Evolutionary conservation across 2,329 filamentous ascomycete species (phyloP).

Genomic region (Aspergillus proliferans): DNA sequence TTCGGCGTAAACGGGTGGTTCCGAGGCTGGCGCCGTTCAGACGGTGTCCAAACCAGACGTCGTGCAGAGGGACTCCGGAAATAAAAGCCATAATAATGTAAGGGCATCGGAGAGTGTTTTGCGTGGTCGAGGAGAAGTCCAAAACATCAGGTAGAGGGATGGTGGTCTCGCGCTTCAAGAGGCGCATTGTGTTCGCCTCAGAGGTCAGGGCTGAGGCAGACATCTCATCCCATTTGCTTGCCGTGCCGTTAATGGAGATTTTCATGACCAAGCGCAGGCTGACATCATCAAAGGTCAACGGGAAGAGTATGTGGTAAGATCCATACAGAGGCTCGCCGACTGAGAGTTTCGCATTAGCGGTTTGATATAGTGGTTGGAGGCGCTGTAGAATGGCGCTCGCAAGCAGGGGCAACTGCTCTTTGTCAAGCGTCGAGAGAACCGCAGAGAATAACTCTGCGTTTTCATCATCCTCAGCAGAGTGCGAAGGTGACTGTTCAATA

Average conservation of each 20-base stretch:
- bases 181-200: constrained; percentile 24
- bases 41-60: constrained; percentile 22
- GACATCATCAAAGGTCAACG: constrained; percentile 1
- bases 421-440: constrained; percentile 3
- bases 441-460: constrained; percentile 1
- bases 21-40: neutral
- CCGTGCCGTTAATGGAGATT: constrained; percentile 1
- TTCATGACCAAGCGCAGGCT: constrained; percentile 4
- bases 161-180: constrained; percentile 22
- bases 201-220: constrained; percentile 7
- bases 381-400: constrained; percentile 3
- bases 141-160: constrained; percentile 26
- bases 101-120: constrained; percentile 19
- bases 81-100: constrained; percentile 24
- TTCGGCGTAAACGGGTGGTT: constrained; percentile 3
- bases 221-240: constrained; percentile 3
- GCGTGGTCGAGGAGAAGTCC: constrained; percentile 17
- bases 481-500: constrained; percentile 1
- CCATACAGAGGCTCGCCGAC: constrained; percentile 5
- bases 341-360: constrained; percentile 1
- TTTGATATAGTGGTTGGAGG: constrained; percentile 3
- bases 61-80: constrained; percentile 13
- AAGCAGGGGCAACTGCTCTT: constrained; percentile 3
- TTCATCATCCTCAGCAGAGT: constrained; percentile 2
- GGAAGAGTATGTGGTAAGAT: constrained; percentile 5